Evolutionary conservation across 805 yeast genomes (phyloP), one percentile per base, ranked within the genome.

Genomic region (Lipomyces yamanashiensis): DNA sequence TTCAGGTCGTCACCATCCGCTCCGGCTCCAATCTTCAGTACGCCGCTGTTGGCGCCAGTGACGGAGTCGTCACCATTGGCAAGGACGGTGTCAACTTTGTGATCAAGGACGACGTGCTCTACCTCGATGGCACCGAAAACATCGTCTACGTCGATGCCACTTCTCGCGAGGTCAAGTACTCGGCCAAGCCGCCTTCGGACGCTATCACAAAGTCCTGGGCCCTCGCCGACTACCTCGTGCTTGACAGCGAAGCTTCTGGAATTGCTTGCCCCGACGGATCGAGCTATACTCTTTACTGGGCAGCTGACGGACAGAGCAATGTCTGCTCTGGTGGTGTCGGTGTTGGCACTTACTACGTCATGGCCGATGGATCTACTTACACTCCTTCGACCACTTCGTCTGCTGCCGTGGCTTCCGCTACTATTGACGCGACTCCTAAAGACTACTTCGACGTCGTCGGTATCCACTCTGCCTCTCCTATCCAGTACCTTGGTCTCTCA

Each of bases 251-350:
- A 9, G 51, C 33, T 34, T 23, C 43, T 43, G 62, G 53, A 13
- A 33, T 62, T 13, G 67, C 66, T 15, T 64, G 67, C 54, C 34
- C 39, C 12, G 9, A 54, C 6, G 54, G 51, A 39, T 40, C 37
- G 9, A 34, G 50, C 51, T 64, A 62, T 51, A 8, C 19, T 19
- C 60, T 62, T 36, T 62, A 64, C 61, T 64, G 67, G 67, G 59
- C 47, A 15, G 7, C 53, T 4, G 64, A 34, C 19, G 15, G 49
- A 2, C 34, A 49, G 15, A 39, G 33, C 55, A 49, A 45, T 54
- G 23, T 48, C 50, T 50, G 62, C 53, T 55, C 48, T n/a, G 47
- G 48, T 39, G 63, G 58, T 19, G 36, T 45, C 43, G 67, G 67
- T n/a, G 55, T 59, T 19, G 67, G 28, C 34, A 19, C 55, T 6